phyloP scores from a whole-genome alignment of 257 asterid species.

The Solanum paucissectum region DNA sequence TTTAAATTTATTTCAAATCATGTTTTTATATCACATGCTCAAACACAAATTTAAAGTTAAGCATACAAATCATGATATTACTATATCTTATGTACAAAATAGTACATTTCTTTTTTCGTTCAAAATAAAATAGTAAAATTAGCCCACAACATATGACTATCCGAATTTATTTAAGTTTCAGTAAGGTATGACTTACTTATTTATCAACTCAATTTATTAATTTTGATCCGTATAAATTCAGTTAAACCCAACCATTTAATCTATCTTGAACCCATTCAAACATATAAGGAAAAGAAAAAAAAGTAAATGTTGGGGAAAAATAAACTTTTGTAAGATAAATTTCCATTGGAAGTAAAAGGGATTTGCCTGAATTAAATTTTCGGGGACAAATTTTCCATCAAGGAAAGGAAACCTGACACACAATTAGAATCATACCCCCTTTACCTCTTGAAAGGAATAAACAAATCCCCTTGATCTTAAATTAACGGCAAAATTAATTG shows the following conservation, averaged over 20 bases:
- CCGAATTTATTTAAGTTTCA: too few relatives aligned
- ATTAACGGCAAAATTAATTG: not conserved
- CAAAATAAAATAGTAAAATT: too few relatives aligned
- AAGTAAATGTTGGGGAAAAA: too few relatives aligned
- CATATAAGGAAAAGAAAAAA: not conserved
- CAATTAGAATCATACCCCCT: not conserved
- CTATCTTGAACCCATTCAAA: not conserved
- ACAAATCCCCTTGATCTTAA: not conserved
- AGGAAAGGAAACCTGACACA: not conserved
- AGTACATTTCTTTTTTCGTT: too few relatives aligned
- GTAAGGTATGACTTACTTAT: not conserved
- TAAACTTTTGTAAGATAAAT: not conserved
- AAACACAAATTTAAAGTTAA: not conserved
- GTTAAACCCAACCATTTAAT: not conserved
- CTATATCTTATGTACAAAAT: too few relatives aligned
- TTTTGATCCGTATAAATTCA: not conserved
- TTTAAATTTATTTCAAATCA: too few relatives aligned
- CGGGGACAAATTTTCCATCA: not conserved
- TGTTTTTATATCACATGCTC: too few relatives aligned
- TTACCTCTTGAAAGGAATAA: not conserved
- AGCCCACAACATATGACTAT: too few relatives aligned
- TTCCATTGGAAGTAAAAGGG: not conserved
- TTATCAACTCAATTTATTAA: too few relatives aligned
- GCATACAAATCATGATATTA: not conserved
- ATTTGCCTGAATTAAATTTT: not conserved